These are phyloP conservation scores for Barnettozyma populi DNA, from an alignment of 805 yeast species.

Conservation along the genomic window DNA sequence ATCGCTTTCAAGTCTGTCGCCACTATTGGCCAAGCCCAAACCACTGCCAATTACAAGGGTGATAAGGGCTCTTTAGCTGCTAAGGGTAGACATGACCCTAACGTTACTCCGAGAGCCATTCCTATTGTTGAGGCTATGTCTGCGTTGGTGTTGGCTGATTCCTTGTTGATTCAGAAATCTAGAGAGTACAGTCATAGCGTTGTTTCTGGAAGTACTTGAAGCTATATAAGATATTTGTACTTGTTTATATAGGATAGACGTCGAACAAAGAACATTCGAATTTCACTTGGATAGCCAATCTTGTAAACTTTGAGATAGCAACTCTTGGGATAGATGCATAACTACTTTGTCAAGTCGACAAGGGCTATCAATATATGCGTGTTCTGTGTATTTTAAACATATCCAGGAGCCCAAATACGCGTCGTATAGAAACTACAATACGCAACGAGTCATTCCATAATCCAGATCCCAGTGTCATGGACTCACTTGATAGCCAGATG, in stretches of 20 bases:
- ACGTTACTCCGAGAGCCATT: constrained; percentile 96
- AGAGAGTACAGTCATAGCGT: constrained; percentile 52
- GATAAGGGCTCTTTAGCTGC: constrained; percentile 84
- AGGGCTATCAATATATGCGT: too few species aligned
- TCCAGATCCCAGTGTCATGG: too few species aligned
- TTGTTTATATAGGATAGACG: background rate
- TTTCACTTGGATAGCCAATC: too few species aligned
- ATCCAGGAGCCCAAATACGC: too few species aligned
- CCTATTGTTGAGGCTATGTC: constrained; percentile 99
- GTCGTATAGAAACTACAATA: too few species aligned
- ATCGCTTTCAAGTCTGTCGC: constrained; percentile 99
- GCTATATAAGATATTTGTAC: background rate
- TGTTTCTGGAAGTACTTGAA: constrained; percentile 15
- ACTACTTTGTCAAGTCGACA: too few species aligned
- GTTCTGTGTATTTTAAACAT: too few species aligned
- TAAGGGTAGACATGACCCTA: constrained; percentile 97
- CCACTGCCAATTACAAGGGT: constrained; percentile 86
- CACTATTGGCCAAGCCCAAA: constrained; percentile 90
- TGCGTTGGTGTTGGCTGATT: constrained; percentile 88
- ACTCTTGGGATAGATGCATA: too few species aligned
- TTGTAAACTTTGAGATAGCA: too few species aligned
- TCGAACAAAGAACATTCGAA: background rate
- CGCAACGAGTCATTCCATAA: too few species aligned
- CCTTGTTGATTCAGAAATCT: constrained; percentile 76
- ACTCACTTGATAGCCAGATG: too few species aligned